Evolutionary conservation across 371 early-diverging fungal genomes (phyloP).

Genomic region (Funneliformis caledonium): DNA sequence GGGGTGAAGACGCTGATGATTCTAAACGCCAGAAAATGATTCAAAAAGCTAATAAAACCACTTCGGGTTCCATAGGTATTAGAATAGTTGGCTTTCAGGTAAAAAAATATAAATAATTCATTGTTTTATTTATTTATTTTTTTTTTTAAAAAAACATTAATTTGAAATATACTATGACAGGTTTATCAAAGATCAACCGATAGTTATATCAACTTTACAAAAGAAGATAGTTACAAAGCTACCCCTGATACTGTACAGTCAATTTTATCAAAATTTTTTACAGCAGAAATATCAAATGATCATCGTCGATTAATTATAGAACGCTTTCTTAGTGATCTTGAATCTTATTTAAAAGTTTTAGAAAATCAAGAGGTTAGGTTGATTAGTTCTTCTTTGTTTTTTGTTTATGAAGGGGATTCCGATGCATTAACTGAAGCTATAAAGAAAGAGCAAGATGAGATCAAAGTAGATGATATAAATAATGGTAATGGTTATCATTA

Average conservation of each 20-base stretch:
- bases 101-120: conserved; percentile 13
- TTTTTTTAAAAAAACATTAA: neutral
- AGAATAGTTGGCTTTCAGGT: conserved; percentile 69
- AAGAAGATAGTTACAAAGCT: conserved; percentile 53
- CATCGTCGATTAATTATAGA: conserved; percentile 62
- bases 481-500: neutral
- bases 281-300: conserved; percentile 50
- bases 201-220: conserved; percentile 52
- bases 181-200: conserved; percentile 51
- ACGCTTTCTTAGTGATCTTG: conserved; percentile 62
- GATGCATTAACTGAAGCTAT: conserved; percentile 52
- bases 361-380: conserved; percentile 57
- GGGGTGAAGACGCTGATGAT: conserved; percentile 64
- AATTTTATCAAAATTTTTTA: conserved; percentile 56
- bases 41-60: conserved; percentile 61
- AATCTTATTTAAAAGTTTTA: conserved; percentile 56
- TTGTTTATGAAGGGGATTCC: conserved; percentile 74
- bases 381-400: conserved; percentile 68
- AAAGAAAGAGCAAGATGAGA: conserved; percentile 49
- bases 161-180: conserved; percentile 42
- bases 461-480: neutral
- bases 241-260: conserved; percentile 52
- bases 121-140: neutral
- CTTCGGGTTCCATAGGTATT: conserved; percentile 62
- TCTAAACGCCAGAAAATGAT: conserved; percentile 67